Percentiles rank a stretch among this genome's conserved stretches.
These are phyloP conservation scores for Anisodus acutangulus DNA, from an alignment of 257 asterid genomes.

Conservation along the genomic window DNA sequence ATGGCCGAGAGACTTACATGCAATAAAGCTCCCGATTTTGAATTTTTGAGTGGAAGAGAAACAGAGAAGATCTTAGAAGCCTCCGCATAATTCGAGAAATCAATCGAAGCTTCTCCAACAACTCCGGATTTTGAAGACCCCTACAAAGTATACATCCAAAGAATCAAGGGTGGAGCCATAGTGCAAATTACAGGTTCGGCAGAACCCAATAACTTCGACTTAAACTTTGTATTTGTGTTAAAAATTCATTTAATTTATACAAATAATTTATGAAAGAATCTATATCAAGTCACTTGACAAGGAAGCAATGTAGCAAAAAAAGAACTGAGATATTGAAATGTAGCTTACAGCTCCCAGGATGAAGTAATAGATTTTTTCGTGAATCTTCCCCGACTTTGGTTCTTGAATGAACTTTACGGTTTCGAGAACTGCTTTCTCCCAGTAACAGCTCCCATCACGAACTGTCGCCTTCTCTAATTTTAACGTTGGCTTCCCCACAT, in stretches of 20 bases:
- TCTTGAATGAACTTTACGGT: constrained; percentile 81
- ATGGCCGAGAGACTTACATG: constrained; percentile 53
- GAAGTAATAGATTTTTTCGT: constrained; percentile 80
- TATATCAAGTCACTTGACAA: no score
- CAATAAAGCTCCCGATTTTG: constrained; percentile 69
- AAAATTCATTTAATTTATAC: no score
- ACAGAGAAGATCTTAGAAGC: constrained; percentile 66
- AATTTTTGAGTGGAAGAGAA: constrained; percentile 83
- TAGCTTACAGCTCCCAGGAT: constrained; percentile 77
- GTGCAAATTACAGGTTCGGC: no score
- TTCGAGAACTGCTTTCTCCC: constrained; percentile 87
- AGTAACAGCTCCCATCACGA: constrained; percentile 82
- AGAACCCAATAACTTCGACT: no score
- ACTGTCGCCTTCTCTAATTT: constrained; percentile 74
- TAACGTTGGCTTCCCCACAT: constrained; percentile 75
- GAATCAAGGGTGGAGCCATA: no score
- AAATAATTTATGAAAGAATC: background rate
- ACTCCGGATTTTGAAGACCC: constrained; percentile 60
- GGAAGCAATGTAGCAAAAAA: no score
- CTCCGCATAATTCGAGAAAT: constrained; percentile 76
- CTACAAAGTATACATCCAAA: constrained; percentile 41
- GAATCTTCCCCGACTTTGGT: constrained; percentile 84
- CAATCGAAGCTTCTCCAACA: constrained; percentile 90
- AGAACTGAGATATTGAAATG: background rate
- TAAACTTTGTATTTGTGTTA: no score